Conservation (phyloP, 495 filamentous ascomycete genomes). For the Penicillium desertorum region DNA sequence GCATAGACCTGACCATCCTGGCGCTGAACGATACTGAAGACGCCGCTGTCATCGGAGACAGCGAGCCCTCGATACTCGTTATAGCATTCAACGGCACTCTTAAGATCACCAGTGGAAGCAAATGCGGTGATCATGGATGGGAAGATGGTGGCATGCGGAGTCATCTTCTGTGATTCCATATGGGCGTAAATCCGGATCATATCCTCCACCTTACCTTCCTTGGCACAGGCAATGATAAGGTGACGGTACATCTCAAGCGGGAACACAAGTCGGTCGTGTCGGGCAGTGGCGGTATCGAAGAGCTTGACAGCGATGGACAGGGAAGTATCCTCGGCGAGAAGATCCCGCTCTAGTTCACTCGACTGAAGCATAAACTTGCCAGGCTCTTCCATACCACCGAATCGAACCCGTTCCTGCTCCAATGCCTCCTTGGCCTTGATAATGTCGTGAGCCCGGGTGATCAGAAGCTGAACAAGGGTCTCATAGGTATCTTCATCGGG, state of each 20-base stretch:
- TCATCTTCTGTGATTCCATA: constrained; percentile 74
- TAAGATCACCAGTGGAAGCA: constrained; percentile 72
- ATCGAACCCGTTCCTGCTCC: constrained; percentile 73
- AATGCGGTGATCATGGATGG: constrained; percentile 91
- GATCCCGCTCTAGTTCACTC: constrained; percentile 75
- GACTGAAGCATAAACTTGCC: constrained; percentile 90
- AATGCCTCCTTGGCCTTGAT: constrained; percentile 64
- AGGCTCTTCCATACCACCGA: constrained; percentile 80
- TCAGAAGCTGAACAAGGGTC: constrained; percentile 77
- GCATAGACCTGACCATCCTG: constrained; percentile 85
- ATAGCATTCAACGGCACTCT: constrained; percentile 91
- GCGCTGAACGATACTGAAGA: constrained; percentile 66
- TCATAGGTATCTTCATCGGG: constrained; percentile 85
- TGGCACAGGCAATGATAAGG: constrained; percentile 81
- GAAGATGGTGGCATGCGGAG: constrained; percentile 76
- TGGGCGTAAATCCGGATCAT: constrained; percentile 89
- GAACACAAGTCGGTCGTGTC: constrained; percentile 53
- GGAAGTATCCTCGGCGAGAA: constrained; percentile 82
- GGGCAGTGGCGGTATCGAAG: constrained; percentile 69
- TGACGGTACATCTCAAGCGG: constrained; percentile 74
- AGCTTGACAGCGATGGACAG: constrained; percentile 79
- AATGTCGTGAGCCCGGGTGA: constrained; percentile 73
- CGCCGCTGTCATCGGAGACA: constrained; percentile 73
- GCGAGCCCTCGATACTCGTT: constrained; percentile 87
- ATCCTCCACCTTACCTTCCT: constrained; percentile 70